A percentile compares a stretch with the other conserved stretches of the same genome.
Conservation (phyloP, 148 eudicot genomes). For the Gaultheria prostrata region DNA sequence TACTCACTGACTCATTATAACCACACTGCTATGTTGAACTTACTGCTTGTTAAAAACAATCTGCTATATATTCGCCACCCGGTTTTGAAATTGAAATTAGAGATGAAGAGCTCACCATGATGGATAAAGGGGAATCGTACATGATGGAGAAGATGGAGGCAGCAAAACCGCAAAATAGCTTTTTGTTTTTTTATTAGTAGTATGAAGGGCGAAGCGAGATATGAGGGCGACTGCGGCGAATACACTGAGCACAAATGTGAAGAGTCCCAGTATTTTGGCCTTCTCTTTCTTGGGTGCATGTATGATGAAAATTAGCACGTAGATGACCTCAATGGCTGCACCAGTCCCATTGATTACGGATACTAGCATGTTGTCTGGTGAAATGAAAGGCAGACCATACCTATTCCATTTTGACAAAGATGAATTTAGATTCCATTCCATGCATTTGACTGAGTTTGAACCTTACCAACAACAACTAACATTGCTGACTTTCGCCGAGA, state of each 20-base stretch:
- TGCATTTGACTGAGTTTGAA: too few relatives aligned
- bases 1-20: background rate
- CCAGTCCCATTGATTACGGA: constrained; percentile 64
- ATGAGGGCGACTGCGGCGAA: constrained; percentile 53
- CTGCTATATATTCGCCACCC: too few relatives aligned
- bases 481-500: too few relatives aligned
- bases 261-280: constrained; percentile 51
- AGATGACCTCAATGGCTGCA: constrained; percentile 62
- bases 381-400: constrained; percentile 73
- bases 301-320: constrained; percentile 57
- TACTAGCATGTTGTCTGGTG: constrained; percentile 54
- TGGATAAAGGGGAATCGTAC: constrained; percentile 85
- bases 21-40: background rate
- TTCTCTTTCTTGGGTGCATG: constrained; percentile 75
- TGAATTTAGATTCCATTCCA: too few relatives aligned
- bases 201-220: constrained; percentile 68
- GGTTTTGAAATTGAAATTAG: background rate
- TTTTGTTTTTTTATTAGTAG: constrained; percentile 42
- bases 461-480: too few relatives aligned
- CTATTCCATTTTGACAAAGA: constrained; percentile 16
- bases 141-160: constrained; percentile 84
- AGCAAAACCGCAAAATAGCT: constrained; percentile 69
- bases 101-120: constrained; percentile 50
- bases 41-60: too few relatives aligned
- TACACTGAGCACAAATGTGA: constrained; percentile 35